A percentile compares a stretch with the other conserved stretches of the same genome.
These are phyloP conservation scores for Ensete glaucum DNA, from an alignment of 176 grass and related monocot species.

Conservation along the genomic window DNA sequence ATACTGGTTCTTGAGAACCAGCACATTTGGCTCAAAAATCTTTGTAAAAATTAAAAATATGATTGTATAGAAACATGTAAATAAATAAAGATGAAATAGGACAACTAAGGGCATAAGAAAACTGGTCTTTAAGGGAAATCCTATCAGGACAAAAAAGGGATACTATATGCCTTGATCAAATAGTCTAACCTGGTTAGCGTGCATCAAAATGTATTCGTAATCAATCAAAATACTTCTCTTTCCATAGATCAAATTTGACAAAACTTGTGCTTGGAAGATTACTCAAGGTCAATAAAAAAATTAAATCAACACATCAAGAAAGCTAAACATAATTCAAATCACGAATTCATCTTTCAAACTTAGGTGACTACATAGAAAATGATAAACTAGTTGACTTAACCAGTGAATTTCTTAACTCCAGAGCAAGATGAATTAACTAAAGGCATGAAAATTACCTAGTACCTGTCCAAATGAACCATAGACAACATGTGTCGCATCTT, in stretches of 20 bases:
- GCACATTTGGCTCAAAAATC: no score
- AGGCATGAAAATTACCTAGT: slow-evolving; percentile 23
- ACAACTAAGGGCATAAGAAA: no score
- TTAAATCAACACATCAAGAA: neutral
- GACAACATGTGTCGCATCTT: slow-evolving; percentile 16
- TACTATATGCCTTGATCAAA: no score
- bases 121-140: no score
- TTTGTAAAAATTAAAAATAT: no score
- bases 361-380: no score
- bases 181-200: neutral
- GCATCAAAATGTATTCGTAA: neutral
- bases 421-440: slow-evolving; percentile 4
- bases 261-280: neutral
- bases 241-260: neutral
- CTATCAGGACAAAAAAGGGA: no score
- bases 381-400: neutral
- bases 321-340: neutral
- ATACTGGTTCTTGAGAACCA: no score
- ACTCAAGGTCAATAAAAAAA: neutral
- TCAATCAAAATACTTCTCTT: neutral
- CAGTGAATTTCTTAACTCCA: neutral
- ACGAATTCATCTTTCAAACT: no score
- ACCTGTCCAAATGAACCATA: slow-evolving; percentile 20
- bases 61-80: no score
- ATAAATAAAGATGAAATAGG: no score